Evolutionary conservation across 352 stramenopile species (phyloP), one percentile per base, ranked within the genome.

Genomic region (Blastocystis sp.): DNA sequence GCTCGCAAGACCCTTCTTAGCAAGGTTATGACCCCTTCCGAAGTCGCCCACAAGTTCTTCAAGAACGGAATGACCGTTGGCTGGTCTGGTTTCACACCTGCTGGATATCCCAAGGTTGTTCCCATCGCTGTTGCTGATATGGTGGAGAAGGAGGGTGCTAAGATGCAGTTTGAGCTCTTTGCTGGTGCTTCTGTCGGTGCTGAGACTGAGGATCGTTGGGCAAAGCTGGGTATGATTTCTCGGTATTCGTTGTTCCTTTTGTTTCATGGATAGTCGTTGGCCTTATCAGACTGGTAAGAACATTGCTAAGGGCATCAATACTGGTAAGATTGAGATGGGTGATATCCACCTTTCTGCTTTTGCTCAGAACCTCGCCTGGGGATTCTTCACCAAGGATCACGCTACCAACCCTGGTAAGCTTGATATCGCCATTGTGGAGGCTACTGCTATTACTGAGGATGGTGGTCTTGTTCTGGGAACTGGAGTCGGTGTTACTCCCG

Each of bases 281-380:
- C 77, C 77, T 75, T 88, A 88, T 37, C 77, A 88, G 62, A 88
- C 77, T 22, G 77, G 77, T 51, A 88, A 88, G 77, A 88, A 88
- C 62, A 88, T 88, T 78, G 77, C 77, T 5, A 76, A 73, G 58
- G 77, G 77, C 9, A 88, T 88, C 62, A 88, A 88, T 40, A 88
- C 77, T 22, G 77, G 77, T 6, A 88, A 88, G 62, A 88, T 88
- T 48, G 77, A 88, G 62, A 88, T 88, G 77, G 77, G 58, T 51
- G 77, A 88, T 75, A 88, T 76, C 48, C 77, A 88, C 30, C 62
- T 88, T 17, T 88, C 77, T 42, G 62, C 62, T 2, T 88, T 88
- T 37, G 77, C 54, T n/a, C 77, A 88, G 62, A 88, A 88, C 53
- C 62, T 88, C n/a, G 4, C 58, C 0, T 88, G 77, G 77, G 77